A percentile compares a stretch with the other conserved stretches of the same genome.
phyloP scores from a whole-genome alignment of 148 eudicot species.

The Cornus suecica region DNA sequence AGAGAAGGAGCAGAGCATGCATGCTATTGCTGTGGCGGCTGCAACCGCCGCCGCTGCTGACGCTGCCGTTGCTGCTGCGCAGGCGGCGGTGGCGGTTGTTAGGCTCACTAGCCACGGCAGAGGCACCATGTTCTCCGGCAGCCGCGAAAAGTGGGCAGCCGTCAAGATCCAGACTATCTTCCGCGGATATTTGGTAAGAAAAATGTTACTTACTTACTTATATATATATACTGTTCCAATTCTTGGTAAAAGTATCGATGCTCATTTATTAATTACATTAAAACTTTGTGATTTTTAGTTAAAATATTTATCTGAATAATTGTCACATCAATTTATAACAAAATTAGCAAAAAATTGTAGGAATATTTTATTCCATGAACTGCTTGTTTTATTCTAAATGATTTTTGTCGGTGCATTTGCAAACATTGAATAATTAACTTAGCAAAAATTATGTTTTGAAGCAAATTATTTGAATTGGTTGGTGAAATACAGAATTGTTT shows the following conservation, averaged over 20 bases:
- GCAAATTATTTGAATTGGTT: background rate
- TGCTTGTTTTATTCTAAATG: background rate
- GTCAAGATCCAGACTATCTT: slow-evolving; percentile 62
- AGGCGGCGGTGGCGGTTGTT: slow-evolving; percentile 75
- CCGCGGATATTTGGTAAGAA: slow-evolving; percentile 68
- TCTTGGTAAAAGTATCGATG: no score
- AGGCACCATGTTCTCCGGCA: slow-evolving; percentile 26
- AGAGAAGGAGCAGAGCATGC: slow-evolving; percentile 56
- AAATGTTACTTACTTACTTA: no score
- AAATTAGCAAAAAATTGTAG: no score
- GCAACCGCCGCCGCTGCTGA: slow-evolving; percentile 81
- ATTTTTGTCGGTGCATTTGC: no score
- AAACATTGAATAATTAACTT: no score
- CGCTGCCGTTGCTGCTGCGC: slow-evolving; percentile 82
- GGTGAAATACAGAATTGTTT: background rate
- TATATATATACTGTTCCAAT: no score
- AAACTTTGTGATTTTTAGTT: no score
- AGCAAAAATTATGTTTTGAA: no score
- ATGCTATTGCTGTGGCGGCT: slow-evolving; percentile 74
- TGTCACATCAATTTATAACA: no score
- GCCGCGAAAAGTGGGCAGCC: slow-evolving; percentile 52
- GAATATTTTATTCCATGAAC: no score
- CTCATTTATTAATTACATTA: no score
- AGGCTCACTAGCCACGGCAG: slow-evolving; percentile 61
- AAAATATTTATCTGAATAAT: no score